Percentiles rank a stretch among this genome's conserved stretches.
These are phyloP conservation scores for Fraxinus albicans DNA, from an alignment of 305 asterid genomes.

Conservation along the genomic window DNA sequence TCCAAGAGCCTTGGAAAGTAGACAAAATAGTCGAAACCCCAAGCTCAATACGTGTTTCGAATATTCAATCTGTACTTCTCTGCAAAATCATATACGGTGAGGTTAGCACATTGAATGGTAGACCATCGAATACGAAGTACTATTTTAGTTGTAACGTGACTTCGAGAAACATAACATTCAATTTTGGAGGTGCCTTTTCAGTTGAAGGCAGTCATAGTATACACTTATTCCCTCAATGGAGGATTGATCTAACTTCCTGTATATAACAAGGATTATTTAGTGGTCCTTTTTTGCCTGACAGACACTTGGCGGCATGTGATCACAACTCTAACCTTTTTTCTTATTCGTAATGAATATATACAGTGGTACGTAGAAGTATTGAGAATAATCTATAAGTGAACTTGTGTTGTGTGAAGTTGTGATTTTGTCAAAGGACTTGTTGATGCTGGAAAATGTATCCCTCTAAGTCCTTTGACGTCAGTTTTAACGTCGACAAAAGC, in stretches of 20 bases:
- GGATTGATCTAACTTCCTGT: not conserved
- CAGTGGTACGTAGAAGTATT: not conserved
- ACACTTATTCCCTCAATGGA: not conserved
- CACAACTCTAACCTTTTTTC: not conserved
- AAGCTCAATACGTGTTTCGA: constrained; percentile 36
- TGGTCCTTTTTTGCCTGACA: not conserved
- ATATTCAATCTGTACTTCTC: constrained; percentile 48
- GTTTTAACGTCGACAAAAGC: constrained; percentile 41
- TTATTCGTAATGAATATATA: not conserved
- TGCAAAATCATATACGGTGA: constrained; percentile 8
- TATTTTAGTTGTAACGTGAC: not conserved
- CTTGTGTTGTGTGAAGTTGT: not conserved
- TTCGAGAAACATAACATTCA: not conserved
- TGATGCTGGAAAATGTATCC: not conserved
- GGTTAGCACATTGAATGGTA: not conserved
- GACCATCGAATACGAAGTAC: not conserved
- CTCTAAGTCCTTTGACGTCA: constrained; percentile 37
- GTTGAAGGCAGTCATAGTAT: not conserved
- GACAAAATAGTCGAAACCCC: constrained; percentile 34
- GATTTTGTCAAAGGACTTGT: not conserved
- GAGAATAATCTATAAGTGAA: not conserved
- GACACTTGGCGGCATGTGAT: not conserved
- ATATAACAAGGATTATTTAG: not conserved
- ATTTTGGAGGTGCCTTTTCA: not conserved
- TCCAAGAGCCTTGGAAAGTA: constrained; percentile 45